phyloP scores from a whole-genome alignment of 2,329 filamentous ascomycete species.

The Chrysosporium queenslandicum region DNA sequence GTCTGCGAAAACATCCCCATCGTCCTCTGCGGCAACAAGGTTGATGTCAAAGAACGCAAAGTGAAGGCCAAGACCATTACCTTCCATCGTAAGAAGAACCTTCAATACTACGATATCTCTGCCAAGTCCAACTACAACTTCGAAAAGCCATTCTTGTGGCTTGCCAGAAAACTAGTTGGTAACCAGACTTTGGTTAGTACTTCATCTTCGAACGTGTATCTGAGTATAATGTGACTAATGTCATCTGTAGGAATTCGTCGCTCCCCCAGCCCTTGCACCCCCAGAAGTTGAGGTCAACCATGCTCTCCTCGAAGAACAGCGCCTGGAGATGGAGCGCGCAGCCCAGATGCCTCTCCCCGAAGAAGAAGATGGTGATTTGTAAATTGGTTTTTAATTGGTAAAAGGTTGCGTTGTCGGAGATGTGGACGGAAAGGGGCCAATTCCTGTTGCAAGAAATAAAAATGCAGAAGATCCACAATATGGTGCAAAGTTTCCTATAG shows the following conservation, averaged over 20 bases:
- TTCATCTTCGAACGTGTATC: background rate
- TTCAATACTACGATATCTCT: constrained; percentile 99
- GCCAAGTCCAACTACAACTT: constrained; percentile 98
- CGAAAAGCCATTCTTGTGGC: constrained; percentile 96
- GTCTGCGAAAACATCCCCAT: constrained; percentile 99
- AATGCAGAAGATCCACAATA: background rate
- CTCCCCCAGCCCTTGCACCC: constrained; percentile 85
- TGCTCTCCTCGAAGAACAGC: constrained; percentile 68
- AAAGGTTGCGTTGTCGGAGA: background rate
- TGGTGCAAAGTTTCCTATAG: constrained; percentile 4
- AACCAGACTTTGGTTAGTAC: constrained; percentile 68
- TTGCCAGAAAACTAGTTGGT: constrained; percentile 94
- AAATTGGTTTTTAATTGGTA: constrained; percentile 21
- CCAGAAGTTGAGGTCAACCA: constrained; percentile 85
- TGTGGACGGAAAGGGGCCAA: background rate
- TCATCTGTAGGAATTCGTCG: constrained; percentile 73
- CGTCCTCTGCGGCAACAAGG: constrained; percentile 92
- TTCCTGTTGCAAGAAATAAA: constrained; percentile 1
- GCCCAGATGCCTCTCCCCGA: constrained; percentile 78
- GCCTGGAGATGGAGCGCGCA: constrained; percentile 78
- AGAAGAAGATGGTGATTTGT: constrained; percentile 68
- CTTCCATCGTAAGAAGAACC: constrained; percentile 99
- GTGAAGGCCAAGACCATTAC: constrained; percentile 99
- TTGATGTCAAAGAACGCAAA: constrained; percentile 99
- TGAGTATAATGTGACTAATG: constrained; percentile 19